These are phyloP conservation scores for Sarocladium kiliense DNA, from an alignment of 2,329 filamentous ascomycete genomes.

Conservation along the genomic window DNA sequence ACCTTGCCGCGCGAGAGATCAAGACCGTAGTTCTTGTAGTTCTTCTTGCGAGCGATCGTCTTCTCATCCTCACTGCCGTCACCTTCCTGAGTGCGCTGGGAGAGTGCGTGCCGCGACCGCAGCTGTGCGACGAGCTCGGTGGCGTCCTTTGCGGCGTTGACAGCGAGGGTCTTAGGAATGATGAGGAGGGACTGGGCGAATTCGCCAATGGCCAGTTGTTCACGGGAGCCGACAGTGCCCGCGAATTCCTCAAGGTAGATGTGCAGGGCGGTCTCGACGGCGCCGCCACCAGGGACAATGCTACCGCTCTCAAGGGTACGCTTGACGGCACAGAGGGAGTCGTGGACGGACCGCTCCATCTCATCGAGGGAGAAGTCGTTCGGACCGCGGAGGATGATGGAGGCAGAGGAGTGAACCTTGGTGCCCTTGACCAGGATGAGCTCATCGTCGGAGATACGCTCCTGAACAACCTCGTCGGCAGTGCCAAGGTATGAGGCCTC, in stretches of 20 bases:
- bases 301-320: constrained; percentile 92
- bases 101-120: constrained; percentile 87
- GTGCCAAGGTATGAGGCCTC: constrained; percentile 83
- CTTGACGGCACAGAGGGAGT: constrained; percentile 95
- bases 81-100: constrained; percentile 85
- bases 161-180: constrained; percentile 92
- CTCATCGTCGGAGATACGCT: constrained; percentile 97
- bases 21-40: constrained; percentile 97
- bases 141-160: constrained; percentile 95
- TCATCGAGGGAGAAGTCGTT: constrained; percentile 97
- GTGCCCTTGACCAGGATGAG: constrained; percentile 96
- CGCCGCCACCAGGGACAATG: constrained; percentile 93
- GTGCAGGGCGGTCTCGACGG: constrained; percentile 96
- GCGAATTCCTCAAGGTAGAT: constrained; percentile 99
- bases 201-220: constrained; percentile 96
- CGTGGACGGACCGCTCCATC: constrained; percentile 98
- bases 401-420: constrained; percentile 89
- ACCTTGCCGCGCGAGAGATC: constrained; percentile 87
- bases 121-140: constrained; percentile 94
- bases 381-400: constrained; percentile 88
- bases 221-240: constrained; percentile 90
- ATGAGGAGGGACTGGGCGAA: constrained; percentile 92
- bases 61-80: constrained; percentile 83
- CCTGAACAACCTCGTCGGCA: constrained; percentile 95
- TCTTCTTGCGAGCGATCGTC: constrained; percentile 86